These are phyloP conservation scores for Plasmodium inui DNA, from an alignment of 169 alveolate species.

Conservation along the genomic window DNA sequence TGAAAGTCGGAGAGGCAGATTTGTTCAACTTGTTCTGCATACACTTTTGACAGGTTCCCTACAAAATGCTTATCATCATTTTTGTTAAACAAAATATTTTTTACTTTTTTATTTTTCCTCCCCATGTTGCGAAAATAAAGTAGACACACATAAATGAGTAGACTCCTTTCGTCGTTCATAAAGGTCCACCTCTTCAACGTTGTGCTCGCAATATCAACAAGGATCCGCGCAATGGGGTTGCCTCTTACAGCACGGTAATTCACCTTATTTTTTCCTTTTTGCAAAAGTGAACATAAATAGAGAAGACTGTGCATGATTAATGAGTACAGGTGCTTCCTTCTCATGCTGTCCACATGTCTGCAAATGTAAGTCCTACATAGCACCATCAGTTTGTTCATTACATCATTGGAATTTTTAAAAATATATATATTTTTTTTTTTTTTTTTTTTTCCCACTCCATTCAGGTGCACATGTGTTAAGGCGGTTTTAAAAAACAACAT, in stretches of 20 bases:
- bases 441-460: neutral
- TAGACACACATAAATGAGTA: conserved; percentile 29
- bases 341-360: conserved; percentile 7
- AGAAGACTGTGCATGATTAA: conserved; percentile 34
- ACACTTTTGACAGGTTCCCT: neutral
- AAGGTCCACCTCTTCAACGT: conserved; percentile 14
- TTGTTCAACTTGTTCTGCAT: neutral
- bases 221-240: neutral
- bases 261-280: neutral
- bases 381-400: neutral
- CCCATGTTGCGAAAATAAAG: neutral
- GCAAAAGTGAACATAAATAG: conserved; percentile 6
- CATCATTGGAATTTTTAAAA: conserved; percentile 6
- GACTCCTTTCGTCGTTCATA: conserved; percentile 21
- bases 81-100: conserved; percentile 14
- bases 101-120: conserved; percentile 11
- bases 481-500: conserved; percentile 27
- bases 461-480: neutral
- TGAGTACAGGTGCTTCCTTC: conserved; percentile 20
- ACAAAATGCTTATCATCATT: conserved; percentile 13
- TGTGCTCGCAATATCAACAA: conserved; percentile 5
- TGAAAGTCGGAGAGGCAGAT: neutral
- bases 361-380: neutral
- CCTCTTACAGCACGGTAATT: neutral
- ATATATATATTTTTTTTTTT: neutral